Evolutionary conservation across 352 stramenopile species (phyloP), one percentile per base, ranked within the genome.

Genomic region (Phytophthora multivora): DNA sequence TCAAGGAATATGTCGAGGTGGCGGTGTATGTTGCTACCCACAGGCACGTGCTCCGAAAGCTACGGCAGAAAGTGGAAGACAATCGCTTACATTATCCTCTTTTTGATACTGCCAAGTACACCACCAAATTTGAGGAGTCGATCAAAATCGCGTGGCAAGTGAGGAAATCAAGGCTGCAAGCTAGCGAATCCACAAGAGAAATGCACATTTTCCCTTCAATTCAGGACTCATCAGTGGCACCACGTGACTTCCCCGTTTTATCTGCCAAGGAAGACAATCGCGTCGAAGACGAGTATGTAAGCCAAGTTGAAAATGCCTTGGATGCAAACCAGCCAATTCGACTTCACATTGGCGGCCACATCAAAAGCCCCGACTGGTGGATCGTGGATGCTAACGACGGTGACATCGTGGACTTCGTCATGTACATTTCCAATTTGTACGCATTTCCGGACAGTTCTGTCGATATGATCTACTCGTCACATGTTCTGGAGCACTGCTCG

Each of bases 1-100:
- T 90, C 40, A 93, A 93, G 35, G 85, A 94, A 36, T 95, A 95
- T 43, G 86, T 93, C 30, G 83, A 95, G 2, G 41, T 93, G 4
- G 82, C 86, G 0, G 84, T 91, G 7, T 46, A 63, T 39, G 39
- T 95, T 2, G 80, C 80, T 3, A 80, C 64, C 0, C 53, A 77
- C 23, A 50, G 33, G 3, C 7, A 41, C 0, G 43, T 93, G 16
- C 60, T 86, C 3, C 25, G 50, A 7, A 69, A 57, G 8, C 56
- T 91, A 1, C 80, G 81, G 9, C 36, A 59, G 4, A 59, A 59
- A 5, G 66, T 89, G 5, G 75, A 90, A 67, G 16, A 53, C 18
- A 71, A 79, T 11, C 75, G 83, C 0, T 50, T 85, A 5, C 35
- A 28, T 4, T 87, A 72, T 23, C 71, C 78, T 2, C 66, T 94